A percentile compares a stretch with the other conserved stretches of the same genome.
phyloP scores from a whole-genome alignment of 2,329 filamentous ascomycete species.

The Sporothrix variecibatus region DNA sequence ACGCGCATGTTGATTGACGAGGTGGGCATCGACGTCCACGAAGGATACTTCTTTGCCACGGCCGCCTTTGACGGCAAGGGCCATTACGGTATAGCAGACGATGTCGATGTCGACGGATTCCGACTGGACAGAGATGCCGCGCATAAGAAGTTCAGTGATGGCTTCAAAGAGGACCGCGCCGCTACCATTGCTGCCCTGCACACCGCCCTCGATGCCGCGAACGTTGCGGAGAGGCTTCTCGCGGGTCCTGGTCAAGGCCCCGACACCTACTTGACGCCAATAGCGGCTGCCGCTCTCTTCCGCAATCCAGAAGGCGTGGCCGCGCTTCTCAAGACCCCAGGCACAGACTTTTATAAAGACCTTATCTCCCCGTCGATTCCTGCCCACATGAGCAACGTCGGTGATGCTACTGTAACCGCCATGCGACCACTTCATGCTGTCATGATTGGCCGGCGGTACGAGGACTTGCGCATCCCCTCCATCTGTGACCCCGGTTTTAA shows the following conservation, averaged over 20 bases:
- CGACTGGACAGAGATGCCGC: background rate
- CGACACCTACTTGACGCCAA: background rate
- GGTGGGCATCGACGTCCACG: background rate
- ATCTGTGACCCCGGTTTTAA: too few relatives aligned
- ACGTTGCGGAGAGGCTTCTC: too few relatives aligned
- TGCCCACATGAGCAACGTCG: too few relatives aligned
- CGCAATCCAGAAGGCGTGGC: background rate
- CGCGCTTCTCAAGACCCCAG: background rate
- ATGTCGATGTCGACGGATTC: background rate
- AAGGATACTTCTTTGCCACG: background rate
- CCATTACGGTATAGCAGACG: background rate
- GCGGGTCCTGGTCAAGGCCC: background rate
- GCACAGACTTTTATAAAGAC: background rate
- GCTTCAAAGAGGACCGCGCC: background rate
- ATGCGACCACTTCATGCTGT: too few relatives aligned
- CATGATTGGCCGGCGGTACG: too few relatives aligned
- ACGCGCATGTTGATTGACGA: background rate
- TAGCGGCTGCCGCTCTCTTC: background rate
- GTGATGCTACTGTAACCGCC: too few relatives aligned
- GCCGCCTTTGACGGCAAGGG: background rate
- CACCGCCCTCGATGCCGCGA: background rate
- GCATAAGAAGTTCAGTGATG: background rate
- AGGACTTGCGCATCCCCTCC: too few relatives aligned
- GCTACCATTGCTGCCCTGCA: background rate
- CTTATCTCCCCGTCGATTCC: background rate